Evolutionary conservation across 2,329 filamentous ascomycete species (phyloP), one percentile per base, ranked within the genome.

Genomic region (Colletotrichum spaethianum): DNA sequence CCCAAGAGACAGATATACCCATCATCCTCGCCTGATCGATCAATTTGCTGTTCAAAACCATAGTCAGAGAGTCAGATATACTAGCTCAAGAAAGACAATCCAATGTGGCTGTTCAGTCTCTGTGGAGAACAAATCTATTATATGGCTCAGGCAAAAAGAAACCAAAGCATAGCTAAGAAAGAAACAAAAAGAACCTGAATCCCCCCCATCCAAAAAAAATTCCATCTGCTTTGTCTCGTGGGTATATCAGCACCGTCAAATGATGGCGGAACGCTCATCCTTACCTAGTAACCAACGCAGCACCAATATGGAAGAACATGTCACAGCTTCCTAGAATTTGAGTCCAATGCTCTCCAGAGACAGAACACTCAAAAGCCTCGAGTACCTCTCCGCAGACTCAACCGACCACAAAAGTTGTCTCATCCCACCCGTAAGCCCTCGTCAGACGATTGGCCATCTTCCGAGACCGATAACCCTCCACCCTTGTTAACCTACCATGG

Each of bases 351-450:
- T 36, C 33, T 36, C 33, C 40, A 42, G 11, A 14, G 14, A 18
- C 40, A 14, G 4, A 42, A 42, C 14, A 4, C 40, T 14, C 16
- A 18, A 18, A 42, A 14, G 5, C 5, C 40, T 6, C 5, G 18
- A 16, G 5, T 6, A 1, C 11, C 38, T 6, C 3, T 18, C 14
- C 40, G 16, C 20, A 48, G n/a, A 40, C 18, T 57, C 55, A 57
- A 42, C 36, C 55, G 26, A 57, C 26, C 44, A 72, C 72, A 75
- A 85, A 84, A 0, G 78, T 82, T 6, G 73, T 40, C n/a, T 79
- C 74, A 4, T 64, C 71, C 82, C 82, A 85, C 5, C 81, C 82
- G 73, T 83, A 84, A 14, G 77, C 67, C 23, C 78, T 76, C 14
- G 76, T 79, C 71, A 85, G 55, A 5, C 82, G 75, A 23, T 75